These are phyloP conservation scores for Pterula multifida DNA, from an alignment of 1,284 basidiomycete genomes.

Conservation along the genomic window DNA sequence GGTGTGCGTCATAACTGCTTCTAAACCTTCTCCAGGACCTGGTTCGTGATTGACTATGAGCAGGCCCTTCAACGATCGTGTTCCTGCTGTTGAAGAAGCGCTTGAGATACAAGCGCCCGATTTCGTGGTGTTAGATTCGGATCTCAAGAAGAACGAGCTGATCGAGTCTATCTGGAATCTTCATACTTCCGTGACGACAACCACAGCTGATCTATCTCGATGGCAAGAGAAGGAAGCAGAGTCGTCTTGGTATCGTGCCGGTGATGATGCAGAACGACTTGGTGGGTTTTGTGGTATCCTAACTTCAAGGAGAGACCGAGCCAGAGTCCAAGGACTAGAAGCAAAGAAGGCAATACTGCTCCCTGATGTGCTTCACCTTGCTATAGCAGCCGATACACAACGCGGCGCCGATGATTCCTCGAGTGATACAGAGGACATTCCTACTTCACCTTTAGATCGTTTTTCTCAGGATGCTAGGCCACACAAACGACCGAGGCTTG, in stretches of 20 bases:
- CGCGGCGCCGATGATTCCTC: neutral
- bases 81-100: neutral
- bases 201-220: neutral
- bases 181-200: too few species aligned
- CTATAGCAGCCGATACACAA: too few species aligned
- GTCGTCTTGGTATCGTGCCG: neutral
- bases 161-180: neutral
- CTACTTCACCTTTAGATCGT: neutral
- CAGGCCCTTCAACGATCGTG: neutral
- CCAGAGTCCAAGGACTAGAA: neutral
- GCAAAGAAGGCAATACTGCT: neutral
- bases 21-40: neutral
- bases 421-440: neutral
- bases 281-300: neutral
- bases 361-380: too few species aligned
- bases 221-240: neutral
- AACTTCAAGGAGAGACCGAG: neutral
- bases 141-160: too few species aligned
- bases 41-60: neutral
- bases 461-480: neutral
- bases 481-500: neutral
- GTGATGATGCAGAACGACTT: too few species aligned
- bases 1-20: neutral
- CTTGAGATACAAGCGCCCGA: neutral
- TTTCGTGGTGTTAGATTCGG: too few species aligned